These are phyloP conservation scores for Naganishia liquefaciens DNA, from an alignment of 1,284 basidiomycete genomes.

Conservation along the genomic window DNA sequence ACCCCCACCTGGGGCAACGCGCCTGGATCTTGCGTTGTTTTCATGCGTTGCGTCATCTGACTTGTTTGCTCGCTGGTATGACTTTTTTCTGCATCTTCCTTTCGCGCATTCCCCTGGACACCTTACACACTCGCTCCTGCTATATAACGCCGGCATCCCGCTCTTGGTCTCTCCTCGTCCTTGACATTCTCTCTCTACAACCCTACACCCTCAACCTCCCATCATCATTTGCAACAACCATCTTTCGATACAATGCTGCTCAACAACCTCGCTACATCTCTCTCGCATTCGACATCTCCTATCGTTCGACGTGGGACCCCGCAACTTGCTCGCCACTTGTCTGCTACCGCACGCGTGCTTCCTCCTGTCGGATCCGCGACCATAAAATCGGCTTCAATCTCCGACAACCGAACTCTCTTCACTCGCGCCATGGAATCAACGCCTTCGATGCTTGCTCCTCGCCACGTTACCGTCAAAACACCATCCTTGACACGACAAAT, in stretches of 20 bases:
- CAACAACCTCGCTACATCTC: not conserved
- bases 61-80: not conserved
- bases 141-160: conserved; percentile 1
- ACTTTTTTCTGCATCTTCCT: conserved; percentile 13
- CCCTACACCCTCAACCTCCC: not conserved
- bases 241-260: conserved; percentile 1
- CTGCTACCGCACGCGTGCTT: conserved; percentile 22
- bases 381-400: not conserved
- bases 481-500: conserved; percentile 39
- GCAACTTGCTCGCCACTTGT: conserved; percentile 14
- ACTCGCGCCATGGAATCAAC: conserved; percentile 8
- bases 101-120: conserved; percentile 1
- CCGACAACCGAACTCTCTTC: conserved; percentile 8
- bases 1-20: conserved; percentile 20
- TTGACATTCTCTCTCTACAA: not conserved
- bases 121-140: not conserved
- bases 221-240: not conserved
- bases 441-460: conserved; percentile 37
- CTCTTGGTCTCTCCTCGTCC: not conserved
- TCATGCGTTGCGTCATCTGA: conserved; percentile 7
- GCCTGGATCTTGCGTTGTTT: not conserved
- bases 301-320: not conserved
- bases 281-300: conserved; percentile 3
- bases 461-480: conserved; percentile 31
- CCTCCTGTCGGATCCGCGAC: conserved; percentile 23